Evolutionary conservation across 768 basidiomycete genomes (phyloP).

Genomic region (Boletus subparvulus): DNA sequence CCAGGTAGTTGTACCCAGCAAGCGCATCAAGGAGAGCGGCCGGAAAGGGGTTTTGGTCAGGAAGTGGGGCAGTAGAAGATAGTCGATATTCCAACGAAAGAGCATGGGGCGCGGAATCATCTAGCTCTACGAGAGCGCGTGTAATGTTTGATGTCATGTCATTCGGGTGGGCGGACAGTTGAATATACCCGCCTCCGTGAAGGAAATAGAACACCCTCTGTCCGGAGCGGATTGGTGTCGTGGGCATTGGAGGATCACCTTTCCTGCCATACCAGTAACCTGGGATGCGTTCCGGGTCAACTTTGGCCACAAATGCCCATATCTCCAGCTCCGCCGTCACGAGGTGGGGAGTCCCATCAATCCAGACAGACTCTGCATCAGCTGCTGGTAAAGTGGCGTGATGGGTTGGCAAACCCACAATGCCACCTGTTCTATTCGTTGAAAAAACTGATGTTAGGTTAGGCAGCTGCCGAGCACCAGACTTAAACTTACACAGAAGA

Average conservation of each 20-base stretch:
- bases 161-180: conserved; percentile 56
- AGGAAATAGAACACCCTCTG: conserved; percentile 60
- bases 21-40: conserved; percentile 72
- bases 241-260: conserved; percentile 36
- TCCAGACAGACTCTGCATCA: conserved; percentile 30
- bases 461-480: not conserved
- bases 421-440: conserved; percentile 9
- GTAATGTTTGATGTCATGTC: conserved; percentile 46
- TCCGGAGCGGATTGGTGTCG: conserved; percentile 38
- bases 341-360: conserved; percentile 33
- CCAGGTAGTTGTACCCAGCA: conserved; percentile 71
- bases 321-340: conserved; percentile 31
- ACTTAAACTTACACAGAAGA: conserved; percentile 18
- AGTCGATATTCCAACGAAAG: conserved; percentile 75
- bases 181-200: conserved; percentile 63
- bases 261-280: conserved; percentile 58
- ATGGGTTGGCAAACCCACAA: conserved; percentile 8
- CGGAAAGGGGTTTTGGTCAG: conserved; percentile 62
- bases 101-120: conserved; percentile 44
- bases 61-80: conserved; percentile 44
- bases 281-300: conserved; percentile 45
- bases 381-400: conserved; percentile 6
- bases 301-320: conserved; percentile 33
- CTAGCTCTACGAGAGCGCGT: conserved; percentile 47
- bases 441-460: not conserved